Evolutionary conservation across 2,329 filamentous ascomycete genomes (phyloP), one percentile per base, ranked within the genome.

Genomic region (Colletotrichum coccodes): DNA sequence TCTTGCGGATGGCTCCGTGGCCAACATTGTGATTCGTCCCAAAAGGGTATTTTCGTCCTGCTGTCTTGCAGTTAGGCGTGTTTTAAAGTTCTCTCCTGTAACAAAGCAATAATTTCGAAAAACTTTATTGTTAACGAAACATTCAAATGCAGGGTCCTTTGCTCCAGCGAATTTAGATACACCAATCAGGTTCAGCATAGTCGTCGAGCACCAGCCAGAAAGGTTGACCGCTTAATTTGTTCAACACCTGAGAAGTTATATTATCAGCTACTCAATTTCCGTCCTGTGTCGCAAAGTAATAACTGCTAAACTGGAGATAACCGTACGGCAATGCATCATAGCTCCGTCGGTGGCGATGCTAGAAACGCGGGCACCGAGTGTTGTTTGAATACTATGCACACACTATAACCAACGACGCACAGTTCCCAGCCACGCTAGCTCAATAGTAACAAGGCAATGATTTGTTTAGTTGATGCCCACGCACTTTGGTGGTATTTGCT

Each of bases 61-160:
- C 40, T 32, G 11, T 40, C n/a, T 18, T 23, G n/a, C 30, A 5
- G 32, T 12, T 16, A 30, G 52, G 23, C 30, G 30, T 44, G 42
- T 5, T 49, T 66, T 56, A 65, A 21, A 66, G 47, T 66, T 68
- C 50, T 54, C 44, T 65, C 54, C 49, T 60, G 61, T 60, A 49
- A 64, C 65, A 36, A 30, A 60, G 14, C 49, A 14, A 65, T 60
- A 12, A 54, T 50, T 60, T 56, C 32, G 11, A 23, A 4, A 65
- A 68, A 60, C 23, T 40, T 38, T 66, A 52, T 50, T 23, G 14
- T 16, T 23, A 47, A 44, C 36, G 28, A n/a, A 2, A 9, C 60
- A 46, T 42, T 23, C 49, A 28, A 52, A 28, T 30, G 38, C 53
- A 54, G 53, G 47, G 53, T 49, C 34, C 16, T 53, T 8, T 30